Conservation (phyloP, 345 rosid genomes). For the Corchorus olitorius region DNA sequence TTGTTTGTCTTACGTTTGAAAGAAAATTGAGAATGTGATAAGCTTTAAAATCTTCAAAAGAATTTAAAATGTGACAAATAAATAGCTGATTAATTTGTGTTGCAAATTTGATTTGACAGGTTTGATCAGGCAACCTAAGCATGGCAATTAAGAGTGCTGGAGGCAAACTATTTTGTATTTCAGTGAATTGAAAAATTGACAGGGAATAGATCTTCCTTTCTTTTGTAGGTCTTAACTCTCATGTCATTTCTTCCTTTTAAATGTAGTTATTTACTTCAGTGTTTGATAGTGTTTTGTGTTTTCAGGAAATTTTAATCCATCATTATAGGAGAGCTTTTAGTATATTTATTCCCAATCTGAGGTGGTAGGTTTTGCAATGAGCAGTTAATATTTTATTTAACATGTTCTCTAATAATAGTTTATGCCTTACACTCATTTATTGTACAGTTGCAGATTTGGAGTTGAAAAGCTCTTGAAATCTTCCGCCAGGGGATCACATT, state of each 20-base stretch:
- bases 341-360: conserved; percentile 47
- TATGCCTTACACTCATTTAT: conserved; percentile 11
- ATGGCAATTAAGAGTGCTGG: no score
- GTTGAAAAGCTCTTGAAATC: conserved; percentile 54
- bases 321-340: conserved; percentile 54
- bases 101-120: no score
- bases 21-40: no score
- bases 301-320: conserved; percentile 54
- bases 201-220: conserved; percentile 9
- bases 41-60: no score
- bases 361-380: conserved; percentile 43
- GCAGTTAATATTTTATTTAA: conserved; percentile 5
- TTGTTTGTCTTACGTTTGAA: no score
- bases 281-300: conserved; percentile 16
- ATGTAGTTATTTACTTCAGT: neutral
- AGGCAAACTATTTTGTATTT: no score
- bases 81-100: no score
- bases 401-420: neutral
- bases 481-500: conserved; percentile 88
- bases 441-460: conserved; percentile 59
- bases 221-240: conserved; percentile 15
- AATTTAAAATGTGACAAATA: no score
- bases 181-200: no score
- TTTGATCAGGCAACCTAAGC: no score
- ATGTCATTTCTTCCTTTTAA: neutral